phyloP scores from a whole-genome alignment of 495 filamentous ascomycete genomes.

The Annulohypoxylon maeteangense region DNA sequence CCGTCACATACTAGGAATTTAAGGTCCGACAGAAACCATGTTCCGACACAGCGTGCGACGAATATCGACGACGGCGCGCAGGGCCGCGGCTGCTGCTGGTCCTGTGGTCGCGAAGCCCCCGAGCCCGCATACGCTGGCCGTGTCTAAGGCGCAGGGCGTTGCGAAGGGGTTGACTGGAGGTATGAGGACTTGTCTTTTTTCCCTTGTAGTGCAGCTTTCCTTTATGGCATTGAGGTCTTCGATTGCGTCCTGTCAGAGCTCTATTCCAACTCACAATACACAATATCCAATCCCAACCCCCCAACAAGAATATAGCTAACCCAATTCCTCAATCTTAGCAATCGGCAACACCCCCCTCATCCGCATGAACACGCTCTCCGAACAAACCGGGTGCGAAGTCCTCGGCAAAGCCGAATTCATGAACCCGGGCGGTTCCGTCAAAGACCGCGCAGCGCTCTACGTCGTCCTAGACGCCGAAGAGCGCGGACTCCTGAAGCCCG shows the following conservation, averaged over 20 bases:
- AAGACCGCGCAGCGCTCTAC: conserved; percentile 95
- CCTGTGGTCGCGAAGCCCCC: conserved; percentile 44
- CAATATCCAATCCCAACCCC: not conserved
- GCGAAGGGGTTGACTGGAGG: conserved; percentile 88
- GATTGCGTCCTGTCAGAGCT: not conserved
- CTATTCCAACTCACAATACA: not conserved
- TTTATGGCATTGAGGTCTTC: not conserved
- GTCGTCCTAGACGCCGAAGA: conserved; percentile 95
- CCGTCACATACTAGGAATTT: not conserved
- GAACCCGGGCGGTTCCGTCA: conserved; percentile 96
- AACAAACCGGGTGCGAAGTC: conserved; percentile 92
- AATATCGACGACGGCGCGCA: conserved; percentile 61
- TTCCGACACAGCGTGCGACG: conserved; percentile 63
- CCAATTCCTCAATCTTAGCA: conserved; percentile 59
- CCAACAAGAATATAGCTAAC: conserved; percentile 4
- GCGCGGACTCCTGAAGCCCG: conserved; percentile 78
- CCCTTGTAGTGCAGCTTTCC: no score
- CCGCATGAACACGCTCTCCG: conserved; percentile 85
- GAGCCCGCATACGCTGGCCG: conserved; percentile 52
- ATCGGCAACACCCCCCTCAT: conserved; percentile 98
- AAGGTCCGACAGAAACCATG: conserved; percentile 49
- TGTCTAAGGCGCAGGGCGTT: conserved; percentile 85
- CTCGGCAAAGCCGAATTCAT: conserved; percentile 98
- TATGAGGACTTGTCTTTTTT: conserved; percentile 54
- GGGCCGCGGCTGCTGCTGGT: conserved; percentile 41